phyloP scores from a whole-genome alignment of 148 eudicot genomes.

The Beta vulgaris region DNA sequence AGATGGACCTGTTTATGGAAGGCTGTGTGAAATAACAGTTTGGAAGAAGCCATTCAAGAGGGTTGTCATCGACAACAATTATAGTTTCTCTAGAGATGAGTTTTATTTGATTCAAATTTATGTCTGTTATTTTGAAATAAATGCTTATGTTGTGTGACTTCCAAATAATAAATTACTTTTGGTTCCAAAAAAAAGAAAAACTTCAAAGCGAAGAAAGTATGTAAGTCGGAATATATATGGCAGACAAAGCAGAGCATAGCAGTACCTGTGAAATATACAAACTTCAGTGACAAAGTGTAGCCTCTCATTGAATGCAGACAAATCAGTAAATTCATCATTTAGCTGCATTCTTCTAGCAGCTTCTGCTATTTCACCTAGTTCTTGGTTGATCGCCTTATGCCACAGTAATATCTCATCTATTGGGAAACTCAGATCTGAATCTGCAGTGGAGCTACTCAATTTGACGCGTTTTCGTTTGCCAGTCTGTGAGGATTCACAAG shows the following conservation, averaged over 20 bases:
- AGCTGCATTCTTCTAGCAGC: conserved; percentile 76
- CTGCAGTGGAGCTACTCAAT: conserved; percentile 33
- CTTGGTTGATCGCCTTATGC: conserved; percentile 86
- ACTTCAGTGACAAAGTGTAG: conserved; percentile 97
- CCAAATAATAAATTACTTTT: too few relatives aligned
- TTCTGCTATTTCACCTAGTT: conserved; percentile 81
- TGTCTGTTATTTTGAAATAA: too few relatives aligned
- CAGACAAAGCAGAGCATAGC: neutral
- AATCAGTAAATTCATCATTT: conserved; percentile 70
- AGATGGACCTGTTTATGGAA: too few relatives aligned
- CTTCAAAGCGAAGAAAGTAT: too few relatives aligned
- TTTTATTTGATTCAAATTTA: too few relatives aligned
- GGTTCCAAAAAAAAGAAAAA: too few relatives aligned
- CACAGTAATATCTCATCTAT: conserved; percentile 90
- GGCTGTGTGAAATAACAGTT: too few relatives aligned
- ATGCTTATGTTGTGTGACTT: too few relatives aligned
- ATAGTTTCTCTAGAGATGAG: too few relatives aligned
- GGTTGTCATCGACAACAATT: too few relatives aligned
- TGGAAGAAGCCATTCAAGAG: too few relatives aligned
- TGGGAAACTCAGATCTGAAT: conserved; percentile 44
- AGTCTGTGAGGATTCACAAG: conserved; percentile 52
- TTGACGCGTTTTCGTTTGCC: conserved; percentile 47
- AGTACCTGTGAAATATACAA: conserved; percentile 95
- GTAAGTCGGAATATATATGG: too few relatives aligned
- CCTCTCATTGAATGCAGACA: conserved; percentile 73